Conservation (phyloP, 2,329 filamentous ascomycete genomes). For the Orbilia oligospora region DNA sequence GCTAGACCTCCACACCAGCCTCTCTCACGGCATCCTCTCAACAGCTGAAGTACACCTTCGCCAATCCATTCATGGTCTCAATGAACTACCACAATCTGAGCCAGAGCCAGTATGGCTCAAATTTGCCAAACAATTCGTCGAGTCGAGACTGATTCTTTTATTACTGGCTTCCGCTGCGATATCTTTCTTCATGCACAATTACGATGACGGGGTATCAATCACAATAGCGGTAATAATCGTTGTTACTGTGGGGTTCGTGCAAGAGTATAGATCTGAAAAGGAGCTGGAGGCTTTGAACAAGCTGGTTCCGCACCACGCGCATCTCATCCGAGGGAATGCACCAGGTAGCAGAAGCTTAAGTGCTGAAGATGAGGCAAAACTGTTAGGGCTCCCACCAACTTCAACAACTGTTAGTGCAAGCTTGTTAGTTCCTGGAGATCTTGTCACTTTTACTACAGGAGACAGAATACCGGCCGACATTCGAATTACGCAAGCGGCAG, state of each 20-base stretch:
- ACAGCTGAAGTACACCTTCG: constrained; percentile 81
- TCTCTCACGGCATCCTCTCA: constrained; percentile 83
- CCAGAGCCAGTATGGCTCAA: constrained; percentile 95
- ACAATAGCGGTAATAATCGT: constrained; percentile 97
- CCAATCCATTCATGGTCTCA: constrained; percentile 84
- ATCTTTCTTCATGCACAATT: constrained; percentile 91
- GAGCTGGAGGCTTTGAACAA: constrained; percentile 95
- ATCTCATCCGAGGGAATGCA: constrained; percentile 82
- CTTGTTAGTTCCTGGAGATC: constrained; percentile 89
- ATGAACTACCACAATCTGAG: constrained; percentile 93
- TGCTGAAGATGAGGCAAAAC: constrained; percentile 61
- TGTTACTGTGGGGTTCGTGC: constrained; percentile 93
- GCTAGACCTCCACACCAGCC: constrained; percentile 72
- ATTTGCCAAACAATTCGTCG: constrained; percentile 96
- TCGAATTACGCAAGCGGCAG: constrained; percentile 88
- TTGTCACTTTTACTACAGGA: constrained; percentile 94
- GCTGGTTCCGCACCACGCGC: constrained; percentile 93
- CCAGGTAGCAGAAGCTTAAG: constrained; percentile 65
- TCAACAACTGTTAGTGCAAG: constrained; percentile 88
- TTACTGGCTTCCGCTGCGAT: constrained; percentile 88
- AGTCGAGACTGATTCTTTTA: constrained; percentile 88
- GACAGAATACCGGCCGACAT: constrained; percentile 97
- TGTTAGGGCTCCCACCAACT: constrained; percentile 67
- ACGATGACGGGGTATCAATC: constrained; percentile 95
- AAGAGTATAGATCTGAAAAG: constrained; percentile 98